These are phyloP conservation scores for Adenanthera pavonina DNA, from an alignment of 306 rosid species.

Conservation along the genomic window DNA sequence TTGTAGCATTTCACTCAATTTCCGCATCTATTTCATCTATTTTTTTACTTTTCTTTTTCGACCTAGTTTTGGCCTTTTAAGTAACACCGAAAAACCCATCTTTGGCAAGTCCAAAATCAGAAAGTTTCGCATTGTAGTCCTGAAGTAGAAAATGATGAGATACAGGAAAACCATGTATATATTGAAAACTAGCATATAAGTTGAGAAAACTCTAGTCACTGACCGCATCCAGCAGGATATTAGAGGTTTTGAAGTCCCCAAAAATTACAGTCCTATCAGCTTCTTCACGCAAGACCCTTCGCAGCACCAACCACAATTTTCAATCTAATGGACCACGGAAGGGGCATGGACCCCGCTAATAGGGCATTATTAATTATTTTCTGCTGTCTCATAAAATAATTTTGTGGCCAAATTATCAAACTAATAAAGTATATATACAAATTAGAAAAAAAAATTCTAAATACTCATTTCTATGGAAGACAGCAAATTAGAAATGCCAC, in stretches of 20 bases:
- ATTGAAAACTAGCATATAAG: background rate
- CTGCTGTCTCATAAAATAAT: too few species aligned
- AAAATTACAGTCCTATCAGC: constrained; percentile 58
- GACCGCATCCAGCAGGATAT: constrained; percentile 62
- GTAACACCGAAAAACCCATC: constrained; percentile 42
- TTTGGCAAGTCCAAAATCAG: constrained; percentile 71
- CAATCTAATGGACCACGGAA: constrained; percentile 67
- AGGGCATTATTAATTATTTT: constrained; percentile 7
- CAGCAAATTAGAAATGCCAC: too few species aligned
- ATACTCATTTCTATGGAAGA: background rate
- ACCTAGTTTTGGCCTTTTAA: too few species aligned
- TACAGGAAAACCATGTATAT: background rate
- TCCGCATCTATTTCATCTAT: too few species aligned
- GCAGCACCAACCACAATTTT: constrained; percentile 70
- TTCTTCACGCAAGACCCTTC: constrained; percentile 70
- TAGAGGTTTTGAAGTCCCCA: constrained; percentile 74
- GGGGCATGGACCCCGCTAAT: constrained; percentile 39
- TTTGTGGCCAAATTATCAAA: background rate
- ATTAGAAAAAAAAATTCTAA: background rate
- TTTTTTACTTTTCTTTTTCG: too few species aligned
- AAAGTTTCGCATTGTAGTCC: constrained; percentile 73
- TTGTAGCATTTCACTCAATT: too few species aligned
- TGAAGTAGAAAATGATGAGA: constrained; percentile 35
- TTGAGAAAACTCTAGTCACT: constrained; percentile 2
- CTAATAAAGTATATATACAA: background rate